phyloP scores from a whole-genome alignment of 2,329 filamentous ascomycete genomes.

The Didymella segeticola region DNA sequence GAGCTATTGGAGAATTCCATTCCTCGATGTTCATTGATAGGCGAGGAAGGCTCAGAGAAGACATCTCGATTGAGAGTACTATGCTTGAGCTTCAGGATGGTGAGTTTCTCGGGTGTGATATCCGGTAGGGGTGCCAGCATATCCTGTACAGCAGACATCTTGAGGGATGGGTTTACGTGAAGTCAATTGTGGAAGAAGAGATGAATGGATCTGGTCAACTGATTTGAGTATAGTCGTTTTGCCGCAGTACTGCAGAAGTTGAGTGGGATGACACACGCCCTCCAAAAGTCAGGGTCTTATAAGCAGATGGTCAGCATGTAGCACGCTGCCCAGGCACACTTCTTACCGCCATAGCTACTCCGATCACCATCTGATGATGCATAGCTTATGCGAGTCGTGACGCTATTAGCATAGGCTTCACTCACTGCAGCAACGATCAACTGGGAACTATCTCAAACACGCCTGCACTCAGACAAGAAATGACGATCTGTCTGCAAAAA shows the following conservation, averaged over 20 bases:
- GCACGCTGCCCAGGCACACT: neutral
- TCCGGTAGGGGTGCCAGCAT: constrained; percentile 14
- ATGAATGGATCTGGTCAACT: neutral
- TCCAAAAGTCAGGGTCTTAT: constrained; percentile 4
- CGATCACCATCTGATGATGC: constrained; percentile 1
- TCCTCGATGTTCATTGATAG: constrained; percentile 18
- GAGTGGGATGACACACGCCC: too few species aligned
- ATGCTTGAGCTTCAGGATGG: constrained; percentile 32
- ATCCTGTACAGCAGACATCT: constrained; percentile 6
- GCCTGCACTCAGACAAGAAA: neutral
- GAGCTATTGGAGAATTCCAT: constrained; percentile 20
- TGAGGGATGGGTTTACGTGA: neutral
- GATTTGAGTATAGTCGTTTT: too few species aligned
- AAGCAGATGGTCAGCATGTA: neutral
- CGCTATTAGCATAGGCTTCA: neutral
- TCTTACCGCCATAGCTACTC: neutral
- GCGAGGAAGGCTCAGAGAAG: constrained; percentile 31
- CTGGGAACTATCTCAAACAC: neutral
- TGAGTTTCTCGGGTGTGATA: constrained; percentile 32
- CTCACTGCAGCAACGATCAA: constrained; percentile 1
- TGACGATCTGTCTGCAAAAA: constrained; percentile 1
- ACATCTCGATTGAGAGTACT: constrained; percentile 29
- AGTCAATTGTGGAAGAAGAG: neutral
- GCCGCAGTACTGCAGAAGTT: too few species aligned
- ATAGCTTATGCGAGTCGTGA: constrained; percentile 1